These are phyloP conservation scores for Geoglossum cookeanum DNA, from an alignment of 2,329 filamentous ascomycete genomes.

Conservation along the genomic window DNA sequence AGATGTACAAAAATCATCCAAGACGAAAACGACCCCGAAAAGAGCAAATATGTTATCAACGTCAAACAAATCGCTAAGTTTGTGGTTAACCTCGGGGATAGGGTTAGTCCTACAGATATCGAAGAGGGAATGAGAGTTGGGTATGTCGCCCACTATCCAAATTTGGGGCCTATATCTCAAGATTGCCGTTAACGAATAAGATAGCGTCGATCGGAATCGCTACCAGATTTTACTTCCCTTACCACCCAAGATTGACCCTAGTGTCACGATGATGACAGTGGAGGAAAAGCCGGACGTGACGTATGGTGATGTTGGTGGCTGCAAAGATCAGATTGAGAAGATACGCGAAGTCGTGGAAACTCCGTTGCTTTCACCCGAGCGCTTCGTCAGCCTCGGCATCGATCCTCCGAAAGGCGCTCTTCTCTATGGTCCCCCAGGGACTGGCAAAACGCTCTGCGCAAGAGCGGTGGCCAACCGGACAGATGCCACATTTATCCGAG, in stretches of 20 bases:
- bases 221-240: conserved; percentile 95
- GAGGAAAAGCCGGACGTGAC: conserved; percentile 99
- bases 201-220: conserved; percentile 83
- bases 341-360: conserved; percentile 96
- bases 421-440: conserved; percentile 90
- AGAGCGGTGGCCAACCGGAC: conserved; percentile 95
- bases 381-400: conserved; percentile 96
- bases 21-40: conserved; percentile 86
- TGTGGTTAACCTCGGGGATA: conserved; percentile 90
- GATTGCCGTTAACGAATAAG: background rate
- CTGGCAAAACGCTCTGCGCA: conserved; percentile 96
- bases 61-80: conserved; percentile 99
- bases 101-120: conserved; percentile 95
- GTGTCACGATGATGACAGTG: conserved; percentile 99
- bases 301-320: conserved; percentile 94
- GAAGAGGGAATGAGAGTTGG: conserved; percentile 98
- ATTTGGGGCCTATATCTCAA: background rate
- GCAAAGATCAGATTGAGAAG: conserved; percentile 99
- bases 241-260: conserved; percentile 95
- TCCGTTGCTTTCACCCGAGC: conserved; percentile 86
- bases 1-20: conserved; percentile 98
- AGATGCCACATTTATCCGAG: conserved; percentile 94
- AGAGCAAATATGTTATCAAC: conserved; percentile 99
- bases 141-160: conserved; percentile 21
- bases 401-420: conserved; percentile 95